Percentiles rank a stretch among this genome's conserved stretches.
phyloP scores from a whole-genome alignment of 345 rosid species.

The Pugionium cornutum region DNA sequence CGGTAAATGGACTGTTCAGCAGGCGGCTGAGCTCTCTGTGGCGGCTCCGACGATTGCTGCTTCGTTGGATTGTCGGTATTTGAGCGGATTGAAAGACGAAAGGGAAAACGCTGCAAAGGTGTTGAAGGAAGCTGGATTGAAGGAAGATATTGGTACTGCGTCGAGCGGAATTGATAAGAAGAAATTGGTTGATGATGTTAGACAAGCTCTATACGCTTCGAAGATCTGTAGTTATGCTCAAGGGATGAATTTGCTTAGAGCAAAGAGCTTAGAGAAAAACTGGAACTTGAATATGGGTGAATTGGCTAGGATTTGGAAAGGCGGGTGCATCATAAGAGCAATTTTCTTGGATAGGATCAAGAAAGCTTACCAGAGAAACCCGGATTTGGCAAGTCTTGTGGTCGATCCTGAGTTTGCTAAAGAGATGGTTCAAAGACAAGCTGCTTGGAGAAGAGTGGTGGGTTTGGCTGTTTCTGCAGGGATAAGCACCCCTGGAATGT shows the following conservation, averaged over 20 bases:
- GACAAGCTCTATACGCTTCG: slow-evolving; percentile 85
- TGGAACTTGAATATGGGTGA: slow-evolving; percentile 93
- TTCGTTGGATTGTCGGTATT: slow-evolving; percentile 81
- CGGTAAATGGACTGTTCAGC: slow-evolving; percentile 98
- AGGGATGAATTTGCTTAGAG: slow-evolving; percentile 92
- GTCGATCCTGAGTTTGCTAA: slow-evolving; percentile 92
- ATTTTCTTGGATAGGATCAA: slow-evolving; percentile 95
- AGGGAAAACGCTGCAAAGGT: slow-evolving; percentile 63
- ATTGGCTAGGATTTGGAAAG: slow-evolving; percentile 96
- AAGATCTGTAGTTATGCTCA: slow-evolving; percentile 95
- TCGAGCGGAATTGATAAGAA: slow-evolving; percentile 61
- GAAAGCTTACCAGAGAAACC: slow-evolving; percentile 86
- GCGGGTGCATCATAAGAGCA: slow-evolving; percentile 93
- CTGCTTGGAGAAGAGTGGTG: slow-evolving; percentile 95
- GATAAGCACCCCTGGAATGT: slow-evolving; percentile 95
- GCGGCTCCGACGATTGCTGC: slow-evolving; percentile 97
- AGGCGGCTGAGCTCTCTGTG: slow-evolving; percentile 93
- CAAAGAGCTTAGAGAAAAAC: slow-evolving; percentile 73
- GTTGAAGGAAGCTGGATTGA: slow-evolving; percentile 74
- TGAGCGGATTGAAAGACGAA: slow-evolving; percentile 94
- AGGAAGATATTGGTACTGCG: slow-evolving; percentile 54
- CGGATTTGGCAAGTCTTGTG: slow-evolving; percentile 67
- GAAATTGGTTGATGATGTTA: slow-evolving; percentile 84
- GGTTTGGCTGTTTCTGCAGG: slow-evolving; percentile 80
- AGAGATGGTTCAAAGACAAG: slow-evolving; percentile 95